Conservation (phyloP, 441 rosid species). For the Euphorbia celastroides region DNA sequence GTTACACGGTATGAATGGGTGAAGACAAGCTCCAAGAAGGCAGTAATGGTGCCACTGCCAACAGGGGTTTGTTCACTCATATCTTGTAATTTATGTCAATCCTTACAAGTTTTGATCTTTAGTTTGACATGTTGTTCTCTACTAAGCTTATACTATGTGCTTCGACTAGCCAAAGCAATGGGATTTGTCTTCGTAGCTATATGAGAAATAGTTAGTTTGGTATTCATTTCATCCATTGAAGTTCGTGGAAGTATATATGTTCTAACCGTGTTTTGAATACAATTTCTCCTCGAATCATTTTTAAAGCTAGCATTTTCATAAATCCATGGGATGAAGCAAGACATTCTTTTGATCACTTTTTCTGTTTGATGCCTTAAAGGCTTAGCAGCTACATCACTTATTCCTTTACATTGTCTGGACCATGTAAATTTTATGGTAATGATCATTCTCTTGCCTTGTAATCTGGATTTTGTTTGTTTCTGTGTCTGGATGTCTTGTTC, state of each 20-base stretch:
- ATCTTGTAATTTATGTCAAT: not conserved
- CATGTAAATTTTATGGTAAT: not conserved
- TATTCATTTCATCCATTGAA: not conserved
- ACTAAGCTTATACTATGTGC: not conserved
- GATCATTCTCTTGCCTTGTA: not conserved
- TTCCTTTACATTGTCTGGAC: not conserved
- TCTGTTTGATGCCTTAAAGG: not conserved
- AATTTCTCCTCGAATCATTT: not conserved
- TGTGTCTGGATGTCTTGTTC: not conserved
- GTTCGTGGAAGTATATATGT: not conserved
- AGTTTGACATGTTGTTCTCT: not conserved
- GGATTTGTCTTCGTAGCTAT: not conserved
- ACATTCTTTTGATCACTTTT: not conserved
- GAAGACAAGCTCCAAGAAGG: slow-evolving; percentile 59
- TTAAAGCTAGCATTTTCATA: not conserved
- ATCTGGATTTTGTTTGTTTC: not conserved
- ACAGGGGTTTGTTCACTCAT: slow-evolving; percentile 61
- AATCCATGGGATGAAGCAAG: not conserved
- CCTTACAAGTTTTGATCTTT: not conserved
- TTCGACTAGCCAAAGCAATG: not conserved
- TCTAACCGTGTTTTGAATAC: not conserved
- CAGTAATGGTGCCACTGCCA: slow-evolving; percentile 85
- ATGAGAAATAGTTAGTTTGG: not conserved
- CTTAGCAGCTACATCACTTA: not conserved
- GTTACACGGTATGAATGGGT: slow-evolving; percentile 95